Evolutionary conservation across 2,329 filamentous ascomycete genomes (phyloP).

Genomic region (Fusarium buxicola): DNA sequence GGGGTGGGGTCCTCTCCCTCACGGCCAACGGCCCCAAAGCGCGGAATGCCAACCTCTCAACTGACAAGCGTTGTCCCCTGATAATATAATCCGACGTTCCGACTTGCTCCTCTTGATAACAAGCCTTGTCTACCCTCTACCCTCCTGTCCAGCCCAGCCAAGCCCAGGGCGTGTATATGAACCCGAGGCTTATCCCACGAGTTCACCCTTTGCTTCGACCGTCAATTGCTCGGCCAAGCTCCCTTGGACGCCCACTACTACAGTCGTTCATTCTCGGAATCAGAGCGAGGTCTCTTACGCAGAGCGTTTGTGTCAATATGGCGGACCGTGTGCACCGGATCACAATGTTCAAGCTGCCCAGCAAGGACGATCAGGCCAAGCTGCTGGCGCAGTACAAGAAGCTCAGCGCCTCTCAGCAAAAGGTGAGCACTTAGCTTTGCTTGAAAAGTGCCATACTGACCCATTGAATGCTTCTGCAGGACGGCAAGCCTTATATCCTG

Average conservation of each 20-base stretch:
- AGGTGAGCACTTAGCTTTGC: conserved; percentile 49
- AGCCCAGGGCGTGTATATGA: no score
- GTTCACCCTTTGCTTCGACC: conserved; percentile 7
- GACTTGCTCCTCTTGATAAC: neutral
- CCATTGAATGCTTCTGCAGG: conserved; percentile 56
- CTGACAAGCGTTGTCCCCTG: no score
- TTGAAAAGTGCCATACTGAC: neutral
- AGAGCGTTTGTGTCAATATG: conserved; percentile 49
- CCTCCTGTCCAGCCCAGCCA: no score
- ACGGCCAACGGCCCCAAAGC: no score
- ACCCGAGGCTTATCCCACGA: conserved; percentile 18
- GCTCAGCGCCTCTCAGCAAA: conserved; percentile 55
- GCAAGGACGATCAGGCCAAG: conserved; percentile 56
- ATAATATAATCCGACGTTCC: neutral
- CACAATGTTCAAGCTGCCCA: conserved; percentile 66
- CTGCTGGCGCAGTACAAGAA: conserved; percentile 59
- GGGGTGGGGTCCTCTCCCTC: no score
- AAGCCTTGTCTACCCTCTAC: no score
- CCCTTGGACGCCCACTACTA: neutral
- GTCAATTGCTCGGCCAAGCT: conserved; percentile 3
- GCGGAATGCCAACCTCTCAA: no score
- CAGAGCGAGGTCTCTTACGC: conserved; percentile 14
- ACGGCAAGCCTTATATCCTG: conserved; percentile 77
- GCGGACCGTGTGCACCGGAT: conserved; percentile 59
- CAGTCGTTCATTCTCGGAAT: neutral